Base-by-base conservation (phyloP, 202 grass and related monocot genomes). In the Eragrostis tef region DNA sequence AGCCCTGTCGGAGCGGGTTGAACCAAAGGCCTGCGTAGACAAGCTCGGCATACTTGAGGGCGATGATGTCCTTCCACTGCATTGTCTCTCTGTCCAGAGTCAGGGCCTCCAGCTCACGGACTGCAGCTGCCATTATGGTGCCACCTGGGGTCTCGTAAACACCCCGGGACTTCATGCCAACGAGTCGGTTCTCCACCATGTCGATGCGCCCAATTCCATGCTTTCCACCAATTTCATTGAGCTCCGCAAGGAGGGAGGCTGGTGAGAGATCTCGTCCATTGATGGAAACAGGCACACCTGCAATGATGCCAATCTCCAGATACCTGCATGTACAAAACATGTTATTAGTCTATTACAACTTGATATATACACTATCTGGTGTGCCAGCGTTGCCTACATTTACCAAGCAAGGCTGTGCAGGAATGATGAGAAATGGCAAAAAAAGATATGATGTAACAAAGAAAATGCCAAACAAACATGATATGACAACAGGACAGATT, bases 131-230 rank as follows among this genome's bases (percentile, higher is more conserved):
- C 80, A 98, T 86, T 79, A 98, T 93, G 66, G 96, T 98, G 71
- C 96, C 96, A 60, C 96, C 92, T 0, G 96, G 96, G 45, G 96
- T 98, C 80, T 98, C 92, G 3, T 95, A 98, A 5, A 98, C 82
- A 0, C 96, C 96, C 0, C 96, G 92, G 17, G 96, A 98, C 71
- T 95, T 98, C 96, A 98, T 98, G 47, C 96, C 96, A 0, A 98
- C 92, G 0, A 98, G 87, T 12, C 96, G 88, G 59, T 98, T 98
- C 60, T 98, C 96, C 8, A 98, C 90, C 88, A 95, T 98, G 44
- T 98, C 92, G 0, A 88, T 88, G 9, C 92, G 96, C 9, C 96
- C 96, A 14, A 98, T 84, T 2, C 96, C 92, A 19, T 98, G 89
- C 79, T 87, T 98, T 25, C 96, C 92, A 52, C 96, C 96, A 3